Base-by-base conservation (phyloP, 1,284 basidiomycete genomes). In the Retiboletus flavoniger region DNA sequence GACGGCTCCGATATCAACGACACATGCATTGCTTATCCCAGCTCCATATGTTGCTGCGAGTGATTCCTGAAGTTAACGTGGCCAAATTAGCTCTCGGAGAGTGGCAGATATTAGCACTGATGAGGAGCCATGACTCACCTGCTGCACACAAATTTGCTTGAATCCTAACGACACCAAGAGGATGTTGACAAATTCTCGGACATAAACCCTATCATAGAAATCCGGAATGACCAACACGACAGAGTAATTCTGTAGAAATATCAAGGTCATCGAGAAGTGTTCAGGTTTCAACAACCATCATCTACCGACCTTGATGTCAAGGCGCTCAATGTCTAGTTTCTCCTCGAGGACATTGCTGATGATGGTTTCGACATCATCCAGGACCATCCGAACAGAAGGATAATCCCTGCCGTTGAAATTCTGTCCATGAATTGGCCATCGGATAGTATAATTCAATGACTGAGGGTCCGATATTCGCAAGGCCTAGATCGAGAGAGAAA, bases 11-110 rank as follows among this genome's bases (percentile, higher is more conserved):
- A 99, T 86, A 68, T 99, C 94, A 34, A 99, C 91, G 3, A 99
- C 92, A 67, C 96, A 98, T 11, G 95, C 95, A 59, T 86, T 90
- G 0, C 92, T 93, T 54, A 98, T 87, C 11, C 97, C 97, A 3
- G 96, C 94, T 17, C 95, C 94, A 69, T 97, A 98, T 2, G 94
- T 93, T 6, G 97, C 93, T 47, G 93, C 93, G 29, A 97, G 78
- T 1, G 92, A 89, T 78, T 97, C 95, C 91, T 96, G 55, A n/a
- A 51, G 11, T 8, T 17, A 31, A 41, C 19, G 31, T 4, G 7
- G 26, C 13, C 36, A 46, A n/a, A n/a, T 50, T 26, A 46, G 17
- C 34, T 29, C 36, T 28, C 26, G 10, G 16, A 38, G 42, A 31
- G 38, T 32, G 31, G 45, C 35, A 14, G 4, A 31, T 31, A 11